Base-by-base conservation (phyloP, 306 rosid genomes). In the Senna siamea region DNA sequence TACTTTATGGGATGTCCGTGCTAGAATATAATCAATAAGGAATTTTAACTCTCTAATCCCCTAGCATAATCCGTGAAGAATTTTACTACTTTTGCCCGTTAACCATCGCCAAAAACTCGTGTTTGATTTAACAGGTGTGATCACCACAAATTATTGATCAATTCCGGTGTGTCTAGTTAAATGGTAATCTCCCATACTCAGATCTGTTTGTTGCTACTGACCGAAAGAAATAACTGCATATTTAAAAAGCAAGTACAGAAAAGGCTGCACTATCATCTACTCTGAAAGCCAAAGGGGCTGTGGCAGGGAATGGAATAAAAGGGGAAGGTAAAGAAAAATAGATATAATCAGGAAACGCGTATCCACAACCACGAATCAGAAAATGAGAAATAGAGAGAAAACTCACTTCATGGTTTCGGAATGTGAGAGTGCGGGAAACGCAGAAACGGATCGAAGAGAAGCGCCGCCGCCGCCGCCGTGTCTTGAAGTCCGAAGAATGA, bases 381-480 rank as follows among this genome's bases (percentile, higher is more conserved):
- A 4, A 59, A 14, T 30, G 18, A 7, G 67, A 18, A 19, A 19
- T 12, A 44, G 51, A 26, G 55, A 40, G 47, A 37, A 60, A 72
- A 72, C 91, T 84, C 53, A 87, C 97, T 77, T 87, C 93, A 89
- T 87, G 83, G 81, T 76, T 84, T 66, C 70, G 67, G 85, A 79
- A 69, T 26, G 70, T 60, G 51, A 58, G 73, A 37, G 62, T 64
- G 28, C 62, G 47, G 61, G 62, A 63, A 79, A 9, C 19, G 55
- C 52, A 75, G 84, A 57, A 63, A 76, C 79, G 69, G 83, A 82
- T 40, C 74, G 84, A 74, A 57, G 71, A 66, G 65, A 19, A 80
- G 76, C 28, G 37, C 58, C 22, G 78, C 79, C 40, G 40, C 30
- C 40, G 17, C 59, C 72, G 30, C 40, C 40, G 32, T 69, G 71